Evolutionary conservation across 2,329 filamentous ascomycete species (phyloP), one percentile per base, ranked within the genome.

Genomic region (Aspergillus eucalypticola): DNA sequence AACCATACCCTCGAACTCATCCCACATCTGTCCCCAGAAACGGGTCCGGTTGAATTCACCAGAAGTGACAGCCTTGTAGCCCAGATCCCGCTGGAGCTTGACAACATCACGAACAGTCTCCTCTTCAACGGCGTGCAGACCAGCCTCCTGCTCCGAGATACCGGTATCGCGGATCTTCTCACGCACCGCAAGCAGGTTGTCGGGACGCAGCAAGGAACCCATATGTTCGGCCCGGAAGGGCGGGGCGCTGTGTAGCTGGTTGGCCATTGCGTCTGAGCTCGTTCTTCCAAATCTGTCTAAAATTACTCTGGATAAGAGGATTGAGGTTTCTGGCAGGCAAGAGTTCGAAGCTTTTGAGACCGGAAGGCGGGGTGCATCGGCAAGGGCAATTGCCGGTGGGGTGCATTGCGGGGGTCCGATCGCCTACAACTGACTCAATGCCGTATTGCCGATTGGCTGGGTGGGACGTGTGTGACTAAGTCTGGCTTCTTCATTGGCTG

Each of bases 21-120:
- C 51, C 51, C 51, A 53, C 51, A 53, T 53, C 35, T 53, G 51
- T 39, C 51, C 51, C 51, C 51, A 53, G 15, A 53, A 53, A 23
- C 51, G 51, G 2, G 51, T 53, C 51, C 51, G 51, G 19, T 53
- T 53, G 35, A 38, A 53, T 21, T 53, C 51, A n/a, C 51, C 51
- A 21, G 51, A 53, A 35, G 51, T 53, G 19, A 53, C 51, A 8
- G 51, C 51, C 19, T 53, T 41, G 35, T 53, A 53, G 13, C 51
- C 51, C 51, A 53, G 13, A 2, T 53, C 51, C 19, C 19, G 51
- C 51, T 53, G 51, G 17, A 53, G 32, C 51, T 42, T 38, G 13
- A 53, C 51, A 21, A 53, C 51, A 8, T 53, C 51, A 5, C 35
- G 32, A 21, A 53, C 51, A 8, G 51, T 27, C 51, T 53, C 32